A percentile compares a stretch with the other conserved stretches of the same genome.
These are phyloP conservation scores for Monosporascus sp. DNA, from an alignment of 2,329 filamentous ascomycete genomes.

Conservation along the genomic window DNA sequence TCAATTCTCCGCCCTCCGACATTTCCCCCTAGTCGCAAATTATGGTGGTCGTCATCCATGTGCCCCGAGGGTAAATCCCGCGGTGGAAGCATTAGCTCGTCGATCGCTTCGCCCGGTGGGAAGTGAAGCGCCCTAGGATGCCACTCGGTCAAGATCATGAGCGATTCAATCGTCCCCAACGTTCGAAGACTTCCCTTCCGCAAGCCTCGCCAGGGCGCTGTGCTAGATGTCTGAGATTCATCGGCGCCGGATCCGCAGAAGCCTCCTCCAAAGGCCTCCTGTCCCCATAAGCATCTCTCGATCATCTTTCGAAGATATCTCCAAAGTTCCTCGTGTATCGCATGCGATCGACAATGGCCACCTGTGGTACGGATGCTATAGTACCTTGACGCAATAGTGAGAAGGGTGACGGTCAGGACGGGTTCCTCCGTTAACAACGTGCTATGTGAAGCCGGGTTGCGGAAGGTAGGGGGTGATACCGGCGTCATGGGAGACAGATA, in stretches of 20 bases:
- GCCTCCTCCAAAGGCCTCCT: constrained; percentile 89
- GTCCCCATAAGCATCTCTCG: constrained; percentile 88
- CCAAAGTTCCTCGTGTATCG: constrained; percentile 95
- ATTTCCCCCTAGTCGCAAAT: constrained; percentile 42
- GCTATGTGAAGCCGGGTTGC: constrained; percentile 71
- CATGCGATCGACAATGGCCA: constrained; percentile 75
- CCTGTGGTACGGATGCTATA: constrained; percentile 74
- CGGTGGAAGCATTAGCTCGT: constrained; percentile 61
- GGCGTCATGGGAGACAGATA: constrained; percentile 89
- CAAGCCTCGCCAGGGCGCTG: constrained; percentile 64
- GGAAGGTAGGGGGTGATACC: constrained; percentile 87
- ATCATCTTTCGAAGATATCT: constrained; percentile 92
- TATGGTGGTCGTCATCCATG: constrained; percentile 37
- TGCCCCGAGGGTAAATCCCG: constrained; percentile 43
- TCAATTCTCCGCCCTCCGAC: constrained; percentile 81
- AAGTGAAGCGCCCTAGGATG: constrained; percentile 93
- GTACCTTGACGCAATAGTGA: constrained; percentile 88
- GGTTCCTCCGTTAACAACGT: constrained; percentile 85
- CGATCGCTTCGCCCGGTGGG: constrained; percentile 70
- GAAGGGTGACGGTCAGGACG: constrained; percentile 82
- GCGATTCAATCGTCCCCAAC: constrained; percentile 86
- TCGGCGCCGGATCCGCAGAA: constrained; percentile 70
- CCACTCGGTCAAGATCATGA: constrained; percentile 95
- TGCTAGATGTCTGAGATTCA: constrained; percentile 59
- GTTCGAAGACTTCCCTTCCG: constrained; percentile 77